phyloP scores from a whole-genome alignment of 2,329 filamentous ascomycete species.

The Emydomyces testavorans region DNA sequence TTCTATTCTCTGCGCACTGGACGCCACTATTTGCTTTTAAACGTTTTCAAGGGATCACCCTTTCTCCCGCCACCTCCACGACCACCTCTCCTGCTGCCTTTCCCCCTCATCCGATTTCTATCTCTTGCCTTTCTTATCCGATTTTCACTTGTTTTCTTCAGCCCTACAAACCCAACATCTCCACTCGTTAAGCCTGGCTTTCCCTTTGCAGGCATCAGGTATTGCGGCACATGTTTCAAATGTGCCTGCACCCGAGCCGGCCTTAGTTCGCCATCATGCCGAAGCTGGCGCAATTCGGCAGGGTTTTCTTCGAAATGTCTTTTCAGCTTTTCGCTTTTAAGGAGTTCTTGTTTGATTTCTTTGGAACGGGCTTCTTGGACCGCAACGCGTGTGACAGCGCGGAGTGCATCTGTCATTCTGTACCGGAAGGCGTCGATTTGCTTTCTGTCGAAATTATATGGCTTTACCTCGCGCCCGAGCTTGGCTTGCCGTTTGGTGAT shows the following conservation, averaged over 20 bases:
- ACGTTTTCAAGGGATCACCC: constrained; percentile 76
- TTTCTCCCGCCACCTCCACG: constrained; percentile 45
- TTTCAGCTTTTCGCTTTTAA: constrained; percentile 89
- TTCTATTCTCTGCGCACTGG: neutral
- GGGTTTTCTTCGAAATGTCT: constrained; percentile 97
- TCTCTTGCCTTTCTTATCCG: constrained; percentile 41
- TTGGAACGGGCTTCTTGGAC: constrained; percentile 80
- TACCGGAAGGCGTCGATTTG: constrained; percentile 92
- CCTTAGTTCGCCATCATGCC: constrained; percentile 80
- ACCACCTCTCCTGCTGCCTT: constrained; percentile 37
- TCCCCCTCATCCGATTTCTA: constrained; percentile 35
- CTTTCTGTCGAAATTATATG: constrained; percentile 89
- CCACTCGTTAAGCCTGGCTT: constrained; percentile 55
- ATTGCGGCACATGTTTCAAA: constrained; percentile 88
- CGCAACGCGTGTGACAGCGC: constrained; percentile 78
- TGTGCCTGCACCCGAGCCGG: constrained; percentile 77
- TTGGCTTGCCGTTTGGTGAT: constrained; percentile 70
- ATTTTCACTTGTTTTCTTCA: constrained; percentile 42
- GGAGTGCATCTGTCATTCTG: constrained; percentile 81
- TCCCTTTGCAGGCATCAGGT: constrained; percentile 69
- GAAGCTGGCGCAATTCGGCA: constrained; percentile 69
- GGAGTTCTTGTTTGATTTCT: constrained; percentile 76
- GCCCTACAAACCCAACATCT: constrained; percentile 65
- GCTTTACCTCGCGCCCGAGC: constrained; percentile 67
- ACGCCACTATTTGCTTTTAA: constrained; percentile 48